Percentiles rank a stretch among this genome's conserved stretches.
These are phyloP conservation scores for Acanthamoeba divionensis DNA, from an alignment of 208 protist genomes.

Conservation along the genomic window DNA sequence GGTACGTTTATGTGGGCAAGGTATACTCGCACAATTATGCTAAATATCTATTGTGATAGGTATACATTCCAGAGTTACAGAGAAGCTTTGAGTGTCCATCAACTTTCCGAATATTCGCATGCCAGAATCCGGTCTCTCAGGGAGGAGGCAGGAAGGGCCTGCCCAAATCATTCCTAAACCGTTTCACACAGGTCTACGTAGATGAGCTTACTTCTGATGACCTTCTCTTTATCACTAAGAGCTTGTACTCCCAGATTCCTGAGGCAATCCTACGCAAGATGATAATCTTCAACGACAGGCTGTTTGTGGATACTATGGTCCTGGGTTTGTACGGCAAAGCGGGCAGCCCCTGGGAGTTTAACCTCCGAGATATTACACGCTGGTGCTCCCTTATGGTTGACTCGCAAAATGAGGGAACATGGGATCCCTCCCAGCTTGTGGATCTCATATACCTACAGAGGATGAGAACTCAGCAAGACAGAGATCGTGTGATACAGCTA, in stretches of 20 bases:
- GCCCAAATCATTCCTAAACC: conserved; percentile 99
- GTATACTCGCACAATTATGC: no score
- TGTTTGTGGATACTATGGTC: conserved; percentile 90
- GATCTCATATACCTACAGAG: conserved; percentile 82
- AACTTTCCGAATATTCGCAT: conserved; percentile 97
- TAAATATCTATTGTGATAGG: background rate
- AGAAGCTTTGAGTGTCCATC: conserved; percentile 78
- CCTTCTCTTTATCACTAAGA: conserved; percentile 60
- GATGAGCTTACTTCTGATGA: conserved; percentile 82
- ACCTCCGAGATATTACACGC: conserved; percentile 98
- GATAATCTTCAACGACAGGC: conserved; percentile 91
- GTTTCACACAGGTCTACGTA: conserved; percentile 97
- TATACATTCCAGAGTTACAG: conserved; percentile 90
- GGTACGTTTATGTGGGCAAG: background rate
- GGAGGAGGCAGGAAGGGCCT: conserved; percentile 98
- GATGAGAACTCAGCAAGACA: conserved; percentile 77
- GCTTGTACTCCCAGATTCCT: conserved; percentile 84
- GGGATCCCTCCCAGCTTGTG: conserved; percentile 60
- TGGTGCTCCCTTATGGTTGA: conserved; percentile 92
- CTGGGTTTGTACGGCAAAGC: conserved; percentile 70
- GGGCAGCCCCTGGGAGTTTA: conserved; percentile 99
- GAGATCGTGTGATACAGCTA: conserved; percentile 62
- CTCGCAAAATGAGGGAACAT: conserved; percentile 41
- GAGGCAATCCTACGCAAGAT: conserved; percentile 83
- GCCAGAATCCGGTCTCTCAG: conserved; percentile 95